Base-by-base conservation (phyloP, 345 rosid genomes). In the rapeseed (Brassica napus) region DNA sequence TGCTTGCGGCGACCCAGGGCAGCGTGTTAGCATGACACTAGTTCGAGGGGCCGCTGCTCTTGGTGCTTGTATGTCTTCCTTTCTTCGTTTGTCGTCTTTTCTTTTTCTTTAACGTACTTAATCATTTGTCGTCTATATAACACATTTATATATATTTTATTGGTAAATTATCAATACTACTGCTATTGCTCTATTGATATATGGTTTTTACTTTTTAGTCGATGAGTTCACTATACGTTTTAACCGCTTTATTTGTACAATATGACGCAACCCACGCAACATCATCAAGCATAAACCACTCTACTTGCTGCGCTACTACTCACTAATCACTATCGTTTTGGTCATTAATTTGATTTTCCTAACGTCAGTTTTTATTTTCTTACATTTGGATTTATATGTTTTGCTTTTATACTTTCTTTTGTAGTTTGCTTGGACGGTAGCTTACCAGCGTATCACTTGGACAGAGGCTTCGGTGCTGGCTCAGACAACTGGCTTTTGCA, bases 351-450 rank as follows among this genome's bases (percentile, higher is more conserved):
- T 44, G 3, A 18, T 39, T 60, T 24, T 65, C 2, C n/a, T 31
- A 3, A 4, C 64, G 24, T 31, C 8, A 37, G 7, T n/a, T 58
- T 23, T 64, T 64, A 34, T 37, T 30, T 55, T 1, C n/a, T 44
- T 64, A 21, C 0, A 9, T 47, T 34, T 62, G 31, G 65, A 16
- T 64, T 69, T 55, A 37, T 31, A 54, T 73, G 57, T n/a, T 52
- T 52, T n/a, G 57, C 57, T 52, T 52, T 52, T 52, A 52, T 4
- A 52, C 18, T 47, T 52, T 52, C 18, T 52, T 52, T 52, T 72
- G 57, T 57, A 92, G 97, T 87, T 82, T 94, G 97, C 85, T 84
- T 94, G 90, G 98, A 92, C 44, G 98, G 97, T 14, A 94, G 98
- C 83, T 86, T 81, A 81, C 98, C 98, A 1, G 98, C 92, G 18